phyloP scores from a whole-genome alignment of 202 grass and related monocot species.

The Bolboschoenoplectus hybrid region DNA sequence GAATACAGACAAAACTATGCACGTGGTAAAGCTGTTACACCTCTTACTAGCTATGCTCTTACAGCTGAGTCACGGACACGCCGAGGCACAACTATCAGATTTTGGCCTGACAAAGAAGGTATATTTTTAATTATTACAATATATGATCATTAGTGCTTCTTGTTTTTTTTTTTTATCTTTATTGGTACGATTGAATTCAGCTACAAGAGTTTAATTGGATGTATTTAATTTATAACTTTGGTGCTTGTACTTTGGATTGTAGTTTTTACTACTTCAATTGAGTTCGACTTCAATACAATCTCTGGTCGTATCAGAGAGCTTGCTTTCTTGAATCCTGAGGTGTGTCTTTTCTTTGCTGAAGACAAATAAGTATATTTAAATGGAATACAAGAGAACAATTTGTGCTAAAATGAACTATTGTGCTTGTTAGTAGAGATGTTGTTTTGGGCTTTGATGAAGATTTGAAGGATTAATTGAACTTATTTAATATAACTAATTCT shows the following conservation, averaged over 20 bases:
- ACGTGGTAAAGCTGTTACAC: constrained; percentile 74
- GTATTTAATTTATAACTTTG: constrained; percentile 23
- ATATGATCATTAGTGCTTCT: background rate
- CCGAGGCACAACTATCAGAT: constrained; percentile 72
- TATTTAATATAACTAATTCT: constrained; percentile 39
- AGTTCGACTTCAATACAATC: constrained; percentile 86
- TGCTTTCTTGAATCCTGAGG: constrained; percentile 96
- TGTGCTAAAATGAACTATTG: constrained; percentile 30
- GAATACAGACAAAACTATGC: constrained; percentile 82
- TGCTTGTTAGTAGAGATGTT: constrained; percentile 32
- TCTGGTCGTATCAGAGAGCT: constrained; percentile 91
- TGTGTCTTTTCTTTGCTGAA: constrained; percentile 41
- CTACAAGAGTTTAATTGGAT: background rate
- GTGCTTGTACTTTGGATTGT: constrained; percentile 44
- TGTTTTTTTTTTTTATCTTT: background rate
- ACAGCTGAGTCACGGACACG: constrained; percentile 54
- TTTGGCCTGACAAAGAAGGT: constrained; percentile 99
- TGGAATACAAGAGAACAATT: constrained; percentile 3
- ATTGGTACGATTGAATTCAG: background rate
- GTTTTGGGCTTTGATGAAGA: constrained; percentile 26
- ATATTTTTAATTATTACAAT: constrained; percentile 32
- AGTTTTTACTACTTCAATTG: constrained; percentile 90
- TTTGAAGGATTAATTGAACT: constrained; percentile 33
- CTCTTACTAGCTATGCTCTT: constrained; percentile 51
- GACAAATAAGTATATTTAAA: constrained; percentile 28